A percentile compares a stretch with the other conserved stretches of the same genome.
Evolutionary conservation across 2,329 filamentous ascomycete genomes (phyloP).

Genomic region (Aureobasidium sp.): DNA sequence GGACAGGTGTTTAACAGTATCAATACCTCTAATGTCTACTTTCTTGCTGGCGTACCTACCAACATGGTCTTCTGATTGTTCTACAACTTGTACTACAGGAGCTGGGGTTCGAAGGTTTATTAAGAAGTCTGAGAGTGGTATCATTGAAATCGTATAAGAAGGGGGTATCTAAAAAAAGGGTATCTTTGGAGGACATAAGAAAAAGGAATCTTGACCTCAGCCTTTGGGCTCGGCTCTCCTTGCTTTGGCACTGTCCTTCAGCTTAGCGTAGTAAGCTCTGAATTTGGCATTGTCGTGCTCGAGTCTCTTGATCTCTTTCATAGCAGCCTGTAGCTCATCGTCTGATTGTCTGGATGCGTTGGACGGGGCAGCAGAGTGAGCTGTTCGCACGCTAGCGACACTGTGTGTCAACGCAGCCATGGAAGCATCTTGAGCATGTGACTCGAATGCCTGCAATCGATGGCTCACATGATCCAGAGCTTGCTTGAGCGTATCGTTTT

Average conservation of each 20-base stretch:
- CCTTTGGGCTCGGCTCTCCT: background rate
- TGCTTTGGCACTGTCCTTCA: constrained; percentile 17
- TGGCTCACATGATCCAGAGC: constrained; percentile 80
- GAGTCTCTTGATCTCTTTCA: constrained; percentile 9
- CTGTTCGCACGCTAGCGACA: constrained; percentile 36
- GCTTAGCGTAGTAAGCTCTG: background rate
- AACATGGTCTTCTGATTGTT: too few relatives aligned
- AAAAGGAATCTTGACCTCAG: background rate
- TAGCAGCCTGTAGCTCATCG: constrained; percentile 1
- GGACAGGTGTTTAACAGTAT: background rate
- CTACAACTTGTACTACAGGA: too few relatives aligned
- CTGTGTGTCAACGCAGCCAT: constrained; percentile 76
- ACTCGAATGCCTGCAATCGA: constrained; percentile 87
- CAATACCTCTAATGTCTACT: background rate
- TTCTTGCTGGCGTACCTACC: background rate
- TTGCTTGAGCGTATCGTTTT: constrained; percentile 79
- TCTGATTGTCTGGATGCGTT: background rate
- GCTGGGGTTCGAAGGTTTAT: background rate
- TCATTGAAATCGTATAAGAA: background rate
- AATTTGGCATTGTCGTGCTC: constrained; percentile 9
- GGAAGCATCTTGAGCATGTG: constrained; percentile 73
- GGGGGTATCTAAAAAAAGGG: background rate
- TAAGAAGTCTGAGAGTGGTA: background rate
- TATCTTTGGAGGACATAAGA: background rate
- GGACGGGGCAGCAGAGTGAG: background rate